These are phyloP conservation scores for Albatrellus ellisii DNA, from an alignment of 768 basidiomycete species.

Conservation along the genomic window DNA sequence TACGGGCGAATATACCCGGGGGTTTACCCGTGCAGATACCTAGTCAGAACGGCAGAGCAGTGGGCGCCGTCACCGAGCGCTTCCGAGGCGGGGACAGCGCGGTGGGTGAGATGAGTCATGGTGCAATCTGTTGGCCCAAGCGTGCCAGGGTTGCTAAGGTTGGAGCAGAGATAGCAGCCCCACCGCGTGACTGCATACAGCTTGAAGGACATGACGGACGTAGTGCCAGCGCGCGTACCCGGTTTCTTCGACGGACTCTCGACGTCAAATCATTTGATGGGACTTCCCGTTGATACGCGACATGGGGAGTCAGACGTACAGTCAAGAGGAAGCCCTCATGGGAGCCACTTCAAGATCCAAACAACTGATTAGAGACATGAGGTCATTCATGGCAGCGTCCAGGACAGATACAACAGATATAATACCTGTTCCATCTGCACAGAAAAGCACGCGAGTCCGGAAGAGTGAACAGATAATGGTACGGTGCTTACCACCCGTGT, in stretches of 20 bases:
- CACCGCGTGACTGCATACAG: slow-evolving; percentile 30
- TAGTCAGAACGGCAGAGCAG: slow-evolving; percentile 10
- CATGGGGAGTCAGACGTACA: slow-evolving; percentile 10
- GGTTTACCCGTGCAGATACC: no score
- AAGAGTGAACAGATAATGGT: background rate
- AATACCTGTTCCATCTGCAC: no score
- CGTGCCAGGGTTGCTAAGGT: slow-evolving; percentile 5
- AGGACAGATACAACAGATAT: slow-evolving; percentile 53
- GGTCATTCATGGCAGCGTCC: slow-evolving; percentile 71
- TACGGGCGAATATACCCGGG: no score
- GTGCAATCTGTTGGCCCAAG: slow-evolving; percentile 44
- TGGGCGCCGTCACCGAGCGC: slow-evolving; percentile 14
- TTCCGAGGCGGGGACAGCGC: slow-evolving; percentile 20
- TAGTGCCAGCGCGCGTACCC: slow-evolving; percentile 22
- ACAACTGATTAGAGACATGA: slow-evolving; percentile 62
- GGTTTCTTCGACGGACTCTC: slow-evolving; percentile 18
- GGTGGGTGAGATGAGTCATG: slow-evolving; percentile 39
- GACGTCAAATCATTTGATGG: slow-evolving; percentile 18
- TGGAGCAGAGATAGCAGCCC: slow-evolving; percentile 5
- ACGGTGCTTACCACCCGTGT: slow-evolving; percentile 34
- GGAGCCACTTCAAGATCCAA: slow-evolving; percentile 77
- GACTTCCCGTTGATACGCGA: slow-evolving; percentile 19
- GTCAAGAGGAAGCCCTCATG: slow-evolving; percentile 15
- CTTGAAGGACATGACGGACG: slow-evolving; percentile 34
- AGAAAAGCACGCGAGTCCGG: slow-evolving; percentile 4